phyloP scores from a whole-genome alignment of 176 grass and related monocot species.

The Panicum miliaceum region DNA sequence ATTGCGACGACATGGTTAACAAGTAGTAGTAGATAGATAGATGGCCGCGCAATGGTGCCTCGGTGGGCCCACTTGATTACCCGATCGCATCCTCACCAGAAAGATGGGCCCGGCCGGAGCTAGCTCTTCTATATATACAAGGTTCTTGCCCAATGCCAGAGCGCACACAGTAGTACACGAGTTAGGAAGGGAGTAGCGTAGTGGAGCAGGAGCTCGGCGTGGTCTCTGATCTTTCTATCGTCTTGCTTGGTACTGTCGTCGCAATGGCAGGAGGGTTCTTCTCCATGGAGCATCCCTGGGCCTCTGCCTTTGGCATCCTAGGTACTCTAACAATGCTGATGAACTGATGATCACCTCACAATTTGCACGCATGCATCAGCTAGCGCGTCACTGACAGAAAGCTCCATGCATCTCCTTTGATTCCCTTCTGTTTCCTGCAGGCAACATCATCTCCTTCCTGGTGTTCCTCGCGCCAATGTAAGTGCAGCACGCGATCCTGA shows the following conservation, averaged over 20 bases:
- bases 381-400: slow-evolving; percentile 17
- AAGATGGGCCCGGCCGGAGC: background rate
- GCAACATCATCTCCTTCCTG: slow-evolving; percentile 85
- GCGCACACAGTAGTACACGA: slow-evolving; percentile 31
- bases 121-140: slow-evolving; percentile 44
- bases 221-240: slow-evolving; percentile 9
- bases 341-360: background rate
- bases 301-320: slow-evolving; percentile 77
- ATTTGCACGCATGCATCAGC: background rate
- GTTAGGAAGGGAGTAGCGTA: background rate
- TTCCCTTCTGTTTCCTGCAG: slow-evolving; percentile 35
- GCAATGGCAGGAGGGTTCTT: slow-evolving; percentile 58
- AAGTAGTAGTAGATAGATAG: background rate
- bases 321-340: slow-evolving; percentile 53
- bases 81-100: background rate
- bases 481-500: slow-evolving; percentile 12
- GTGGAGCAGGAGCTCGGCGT: background rate
- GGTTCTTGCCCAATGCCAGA: background rate
- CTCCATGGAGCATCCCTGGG: slow-evolving; percentile 68
- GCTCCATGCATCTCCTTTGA: background rate
- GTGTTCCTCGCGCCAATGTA: slow-evolving; percentile 85
- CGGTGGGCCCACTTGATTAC: background rate
- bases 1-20: background rate
- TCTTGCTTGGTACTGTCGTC: background rate
- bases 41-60: background rate